Evolutionary conservation across 441 rosid species (phyloP), one percentile per base, ranked within the genome.

Genomic region (Omphalea diandra): DNA sequence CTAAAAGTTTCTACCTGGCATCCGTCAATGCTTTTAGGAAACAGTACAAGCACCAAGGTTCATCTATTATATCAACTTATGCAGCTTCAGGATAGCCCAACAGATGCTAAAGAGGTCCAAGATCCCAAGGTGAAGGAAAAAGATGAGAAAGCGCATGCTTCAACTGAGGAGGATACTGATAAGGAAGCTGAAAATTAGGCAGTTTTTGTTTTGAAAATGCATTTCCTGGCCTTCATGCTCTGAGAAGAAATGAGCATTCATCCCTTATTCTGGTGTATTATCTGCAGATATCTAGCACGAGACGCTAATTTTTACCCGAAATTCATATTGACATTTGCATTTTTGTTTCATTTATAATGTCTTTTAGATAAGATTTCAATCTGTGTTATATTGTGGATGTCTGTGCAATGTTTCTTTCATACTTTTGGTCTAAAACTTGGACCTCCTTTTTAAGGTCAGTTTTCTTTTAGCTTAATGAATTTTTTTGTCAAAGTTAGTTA

Each of bases 1-100:
- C 49, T 15, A 29, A 5, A 10, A 11, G 60, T 62, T 57, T 11
- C 29, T 67, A 53, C 31, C 32, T 24, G 2, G 17, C 8, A n/a
- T 53, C 36, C 14, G 0, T 3, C 4, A 27, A 54, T 44, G 58
- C 22, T 24, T 44, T 20, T 10, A 36, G 35, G 6, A 27, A 29
- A 43, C 3, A 61, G n/a, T n/a, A n/a, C n/a, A 59, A 77, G 32
- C 43, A 31, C n/a, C n/a, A n/a, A n/a, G n/a, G n/a, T n/a, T n/a
- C 68, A 68, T 73, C 63, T 53, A 70, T 63, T 58, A 60, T n/a
- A n/a, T 38, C 36, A 60, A 70, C 26, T 55, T 59, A 8, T 81
- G 83, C 83, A 86, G 96, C 76, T 90, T 77, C 88, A 83, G 80
- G 97, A 83, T 80, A 72, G 57, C 35, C 26, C 78, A 15, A 81